These are phyloP conservation scores for Umbelopsis sp. DNA, from an alignment of 192 early-diverging fungal genomes.

Conservation along the genomic window DNA sequence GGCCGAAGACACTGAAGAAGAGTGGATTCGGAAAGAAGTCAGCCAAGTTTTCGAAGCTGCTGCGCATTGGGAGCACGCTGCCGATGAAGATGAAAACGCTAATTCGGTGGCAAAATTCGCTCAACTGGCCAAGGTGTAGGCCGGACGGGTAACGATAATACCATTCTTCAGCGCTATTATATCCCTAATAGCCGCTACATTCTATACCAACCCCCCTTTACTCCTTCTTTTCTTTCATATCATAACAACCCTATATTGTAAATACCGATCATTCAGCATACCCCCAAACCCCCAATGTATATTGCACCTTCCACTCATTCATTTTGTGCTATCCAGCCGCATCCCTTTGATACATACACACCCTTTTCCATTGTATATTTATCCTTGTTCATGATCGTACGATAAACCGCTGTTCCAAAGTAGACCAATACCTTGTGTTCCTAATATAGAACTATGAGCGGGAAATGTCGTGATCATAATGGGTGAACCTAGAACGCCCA, in stretches of 20 bases:
- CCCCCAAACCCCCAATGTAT: background rate
- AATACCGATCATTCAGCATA: conserved; percentile 16
- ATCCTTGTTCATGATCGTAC: no score
- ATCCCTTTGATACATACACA: background rate
- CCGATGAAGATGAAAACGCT: background rate
- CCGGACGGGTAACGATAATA: no score
- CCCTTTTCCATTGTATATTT: background rate
- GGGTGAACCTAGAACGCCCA: no score
- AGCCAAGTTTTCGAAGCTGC: conserved; percentile 8
- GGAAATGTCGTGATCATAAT: no score
- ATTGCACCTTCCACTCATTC: conserved; percentile 13
- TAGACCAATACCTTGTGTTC: no score
- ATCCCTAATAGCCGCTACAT: no score
- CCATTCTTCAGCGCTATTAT: no score
- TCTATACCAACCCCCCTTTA: background rate
- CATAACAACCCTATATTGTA: conserved; percentile 9
- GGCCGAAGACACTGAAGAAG: conserved; percentile 9
- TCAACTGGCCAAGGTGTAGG: conserved; percentile 11
- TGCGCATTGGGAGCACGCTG: conserved; percentile 11
- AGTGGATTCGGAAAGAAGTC: conserved; percentile 17
- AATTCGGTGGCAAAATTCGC: conserved; percentile 16
- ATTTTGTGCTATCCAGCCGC: background rate
- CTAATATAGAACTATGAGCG: no score
- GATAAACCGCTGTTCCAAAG: no score
- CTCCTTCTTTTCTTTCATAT: background rate